A percentile compares a stretch with the other conserved stretches of the same genome.
Conservation (phyloP, 1,284 basidiomycete species). For the Sporisorium iseilematis-ciliati region DNA sequence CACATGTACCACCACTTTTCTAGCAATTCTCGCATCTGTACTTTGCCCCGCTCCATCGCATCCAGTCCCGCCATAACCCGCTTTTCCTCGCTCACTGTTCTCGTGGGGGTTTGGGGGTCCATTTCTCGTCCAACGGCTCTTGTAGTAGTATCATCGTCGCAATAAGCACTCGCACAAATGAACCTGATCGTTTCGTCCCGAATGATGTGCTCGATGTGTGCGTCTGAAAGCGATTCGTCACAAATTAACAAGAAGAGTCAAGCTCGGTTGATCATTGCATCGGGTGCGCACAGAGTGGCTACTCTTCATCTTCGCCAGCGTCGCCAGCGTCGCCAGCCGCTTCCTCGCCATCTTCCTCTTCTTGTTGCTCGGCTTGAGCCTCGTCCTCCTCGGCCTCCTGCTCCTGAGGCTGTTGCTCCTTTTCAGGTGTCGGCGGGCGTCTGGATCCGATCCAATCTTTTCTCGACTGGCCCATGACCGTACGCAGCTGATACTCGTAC, state of each 20-base stretch:
- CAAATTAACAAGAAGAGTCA: no score
- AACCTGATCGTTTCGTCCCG: conserved; percentile 14
- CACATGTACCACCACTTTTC: conserved; percentile 26
- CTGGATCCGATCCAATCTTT: conserved; percentile 38
- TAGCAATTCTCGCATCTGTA: conserved; percentile 28
- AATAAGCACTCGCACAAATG: conserved; percentile 33
- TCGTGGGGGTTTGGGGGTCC: conserved; percentile 15
- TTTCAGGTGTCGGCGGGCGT: conserved; percentile 24
- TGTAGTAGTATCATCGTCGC: conserved; percentile 50
- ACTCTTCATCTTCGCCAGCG: conserved; percentile 7
- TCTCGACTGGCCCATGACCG: conserved; percentile 26
- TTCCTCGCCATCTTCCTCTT: conserved; percentile 7
- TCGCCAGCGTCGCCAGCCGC: conserved; percentile 8
- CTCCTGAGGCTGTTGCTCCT: conserved; percentile 7
- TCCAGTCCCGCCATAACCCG: conserved; percentile 32
- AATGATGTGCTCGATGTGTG: not conserved
- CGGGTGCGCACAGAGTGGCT: no score
- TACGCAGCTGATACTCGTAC: conserved; percentile 48
- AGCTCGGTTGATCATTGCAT: not conserved
- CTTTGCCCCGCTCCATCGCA: conserved; percentile 13
- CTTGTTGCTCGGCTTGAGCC: conserved; percentile 8
- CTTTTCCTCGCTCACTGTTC: conserved; percentile 28
- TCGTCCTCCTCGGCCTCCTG: conserved; percentile 10
- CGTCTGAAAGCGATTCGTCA: no score
- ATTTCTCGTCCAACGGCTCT: conserved; percentile 40